Base-by-base conservation (phyloP, 345 rosid species). In the Clarkia xantiana region DNA sequence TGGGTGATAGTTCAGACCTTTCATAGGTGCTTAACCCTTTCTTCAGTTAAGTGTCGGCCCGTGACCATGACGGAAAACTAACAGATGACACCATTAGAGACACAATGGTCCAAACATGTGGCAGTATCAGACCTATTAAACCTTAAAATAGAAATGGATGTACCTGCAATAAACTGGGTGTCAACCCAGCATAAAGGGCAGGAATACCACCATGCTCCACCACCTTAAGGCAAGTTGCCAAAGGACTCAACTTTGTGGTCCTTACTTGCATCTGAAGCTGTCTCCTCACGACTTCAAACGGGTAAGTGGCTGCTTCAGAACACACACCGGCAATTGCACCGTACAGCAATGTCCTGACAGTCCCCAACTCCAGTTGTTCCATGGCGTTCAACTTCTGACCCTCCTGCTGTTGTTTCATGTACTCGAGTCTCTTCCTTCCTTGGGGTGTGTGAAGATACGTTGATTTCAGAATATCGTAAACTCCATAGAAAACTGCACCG, bases 141-240 rank as follows among this genome's bases (percentile, higher is more conserved):
- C n/a, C n/a, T n/a, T n/a, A n/a, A n/a, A n/a, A n/a, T n/a, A n/a
- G n/a, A 29, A 23, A 23, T 23, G 3, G 36, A 29, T 50, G 16
- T 63, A 90, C 97, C 94, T 90, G 94, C 57, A 90, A 71, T 59
- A 90, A 76, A 76, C 97, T 82, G 40, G 94, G 97, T 58, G 74
- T 50, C 52, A 90, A 71, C 53, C 94, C 95, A 4, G 78, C 78
- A 71, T 85, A 90, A 9, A 90, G 85, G 57, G 94, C 95, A 9
- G 91, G 79, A 55, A 86, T 20, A 0, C 97, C 95, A 62, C 95
- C 97, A 53, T 73, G 81, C 52, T 86, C 77, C 39, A 85, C 76
- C 45, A 90, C 71, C 68, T 62, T 85, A 23, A 73, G 44, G 9
- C 82, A 82, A 54, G 84, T 86, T 12, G 84, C 82, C 62, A 82